phyloP scores from a whole-genome alignment of 2,329 filamentous ascomycete genomes.

The Aspergillus thermomutatus region DNA sequence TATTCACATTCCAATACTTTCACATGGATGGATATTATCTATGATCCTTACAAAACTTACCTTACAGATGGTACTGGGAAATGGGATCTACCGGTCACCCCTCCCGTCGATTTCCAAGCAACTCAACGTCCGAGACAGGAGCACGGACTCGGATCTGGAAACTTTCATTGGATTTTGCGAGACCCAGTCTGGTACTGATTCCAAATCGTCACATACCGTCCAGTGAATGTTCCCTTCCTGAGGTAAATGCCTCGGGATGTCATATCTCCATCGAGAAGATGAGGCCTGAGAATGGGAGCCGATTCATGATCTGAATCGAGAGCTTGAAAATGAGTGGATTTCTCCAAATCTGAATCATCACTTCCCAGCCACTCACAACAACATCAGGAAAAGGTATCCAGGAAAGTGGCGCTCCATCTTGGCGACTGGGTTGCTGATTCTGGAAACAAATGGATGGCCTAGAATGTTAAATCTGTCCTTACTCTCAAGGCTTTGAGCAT shows the following conservation, averaged over 20 bases:
- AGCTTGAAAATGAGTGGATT: neutral
- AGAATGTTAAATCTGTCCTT: neutral
- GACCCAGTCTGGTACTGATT: neutral
- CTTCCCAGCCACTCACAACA: conserved; percentile 18
- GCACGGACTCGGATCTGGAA: conserved; percentile 15
- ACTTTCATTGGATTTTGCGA: conserved; percentile 11
- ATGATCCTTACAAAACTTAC: neutral
- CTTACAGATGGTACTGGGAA: neutral
- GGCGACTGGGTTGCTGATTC: neutral
- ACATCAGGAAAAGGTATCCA: conserved; percentile 4
- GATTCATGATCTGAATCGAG: neutral
- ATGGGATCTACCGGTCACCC: conserved; percentile 14
- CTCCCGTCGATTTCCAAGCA: conserved; percentile 13
- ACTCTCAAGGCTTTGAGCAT: no score
- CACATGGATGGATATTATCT: neutral
- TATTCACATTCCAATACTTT: no score
- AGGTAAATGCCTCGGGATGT: neutral
- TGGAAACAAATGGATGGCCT: conserved; percentile 6
- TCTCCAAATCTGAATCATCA: neutral
- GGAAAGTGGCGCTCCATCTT: conserved; percentile 11
- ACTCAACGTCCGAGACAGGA: conserved; percentile 17
- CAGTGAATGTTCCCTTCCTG: neutral
- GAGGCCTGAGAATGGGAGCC: neutral
- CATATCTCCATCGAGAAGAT: neutral
- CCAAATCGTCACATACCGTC: conserved; percentile 6